These are phyloP conservation scores for Pichia sp. DNA, from an alignment of 1,139 yeast genomes.

Conservation along the genomic window DNA sequence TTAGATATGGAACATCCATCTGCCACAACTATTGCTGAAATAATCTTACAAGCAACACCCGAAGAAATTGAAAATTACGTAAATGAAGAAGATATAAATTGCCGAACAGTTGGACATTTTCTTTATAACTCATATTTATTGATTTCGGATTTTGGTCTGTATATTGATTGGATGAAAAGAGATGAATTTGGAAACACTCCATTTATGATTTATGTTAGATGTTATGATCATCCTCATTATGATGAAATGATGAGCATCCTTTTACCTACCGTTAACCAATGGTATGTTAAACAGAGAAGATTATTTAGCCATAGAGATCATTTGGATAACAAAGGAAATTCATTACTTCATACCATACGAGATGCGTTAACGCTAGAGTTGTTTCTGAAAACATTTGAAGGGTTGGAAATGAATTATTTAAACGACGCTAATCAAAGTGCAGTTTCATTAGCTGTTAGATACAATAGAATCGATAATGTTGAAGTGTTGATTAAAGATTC, in stretches of 20 bases:
- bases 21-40: slow-evolving; percentile 42
- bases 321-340: slow-evolving; percentile 66
- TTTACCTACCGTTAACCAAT: slow-evolving; percentile 39
- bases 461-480: slow-evolving; percentile 58
- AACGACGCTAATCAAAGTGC: slow-evolving; percentile 37
- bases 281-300: slow-evolving; percentile 33
- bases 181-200: slow-evolving; percentile 78
- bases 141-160: slow-evolving; percentile 49
- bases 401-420: slow-evolving; percentile 57
- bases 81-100: slow-evolving; percentile 42
- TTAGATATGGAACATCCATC: slow-evolving; percentile 48
- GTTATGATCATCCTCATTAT: slow-evolving; percentile 75
- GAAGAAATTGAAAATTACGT: slow-evolving; percentile 40
- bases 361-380: slow-evolving; percentile 21
- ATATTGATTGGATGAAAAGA: slow-evolving; percentile 62
- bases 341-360: slow-evolving; percentile 64
- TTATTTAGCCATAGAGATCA: slow-evolving; percentile 51
- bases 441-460: slow-evolving; percentile 42
- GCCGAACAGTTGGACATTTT: slow-evolving; percentile 70
- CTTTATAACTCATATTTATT: slow-evolving; percentile 54
- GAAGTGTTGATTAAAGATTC: slow-evolving; percentile 40
- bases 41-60: slow-evolving; percentile 41
- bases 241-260: slow-evolving; percentile 42
- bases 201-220: slow-evolving; percentile 63
- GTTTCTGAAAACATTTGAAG: slow-evolving; percentile 32